phyloP scores from a whole-genome alignment of 306 rosid species.

The Cicer bijugum region DNA sequence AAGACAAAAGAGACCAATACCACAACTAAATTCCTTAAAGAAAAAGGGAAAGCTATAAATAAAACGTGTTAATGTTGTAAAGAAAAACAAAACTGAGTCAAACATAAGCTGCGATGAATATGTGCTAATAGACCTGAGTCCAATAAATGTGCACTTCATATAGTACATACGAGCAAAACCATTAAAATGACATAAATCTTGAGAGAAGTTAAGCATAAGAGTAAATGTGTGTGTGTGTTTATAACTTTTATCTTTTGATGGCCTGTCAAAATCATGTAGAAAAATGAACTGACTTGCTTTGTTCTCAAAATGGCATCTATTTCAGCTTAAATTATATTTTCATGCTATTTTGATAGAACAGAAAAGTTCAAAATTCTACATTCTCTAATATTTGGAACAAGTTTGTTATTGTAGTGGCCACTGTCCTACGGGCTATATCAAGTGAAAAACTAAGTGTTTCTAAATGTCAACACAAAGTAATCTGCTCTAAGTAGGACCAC shows the following conservation, averaged over 20 bases:
- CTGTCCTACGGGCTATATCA: slow-evolving; percentile 17
- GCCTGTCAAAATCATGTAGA: slow-evolving; percentile 2
- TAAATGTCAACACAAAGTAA: slow-evolving; percentile 12
- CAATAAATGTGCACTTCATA: background rate
- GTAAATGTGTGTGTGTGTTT: too few species aligned
- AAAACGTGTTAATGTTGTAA: background rate
- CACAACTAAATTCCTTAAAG: background rate
- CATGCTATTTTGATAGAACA: slow-evolving; percentile 3
- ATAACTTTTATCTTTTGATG: slow-evolving; percentile 4
- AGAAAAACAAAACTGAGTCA: background rate
- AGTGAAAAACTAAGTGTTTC: background rate
- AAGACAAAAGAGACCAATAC: background rate
- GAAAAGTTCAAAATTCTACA: background rate
- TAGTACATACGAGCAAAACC: background rate
- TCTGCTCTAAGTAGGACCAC: background rate
- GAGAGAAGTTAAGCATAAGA: background rate
- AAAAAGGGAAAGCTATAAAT: background rate
- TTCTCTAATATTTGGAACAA: slow-evolving; percentile 8
- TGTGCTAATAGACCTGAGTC: background rate
- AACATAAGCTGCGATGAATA: slow-evolving; percentile 7
- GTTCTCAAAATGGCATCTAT: slow-evolving; percentile 1
- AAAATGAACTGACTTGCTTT: background rate
- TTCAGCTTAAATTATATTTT: background rate
- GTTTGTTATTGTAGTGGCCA: background rate
- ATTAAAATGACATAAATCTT: background rate